Percentiles rank a stretch among this genome's conserved stretches.
phyloP scores from a whole-genome alignment of 2,329 filamentous ascomycete genomes.

The Claviceps sp. region DNA sequence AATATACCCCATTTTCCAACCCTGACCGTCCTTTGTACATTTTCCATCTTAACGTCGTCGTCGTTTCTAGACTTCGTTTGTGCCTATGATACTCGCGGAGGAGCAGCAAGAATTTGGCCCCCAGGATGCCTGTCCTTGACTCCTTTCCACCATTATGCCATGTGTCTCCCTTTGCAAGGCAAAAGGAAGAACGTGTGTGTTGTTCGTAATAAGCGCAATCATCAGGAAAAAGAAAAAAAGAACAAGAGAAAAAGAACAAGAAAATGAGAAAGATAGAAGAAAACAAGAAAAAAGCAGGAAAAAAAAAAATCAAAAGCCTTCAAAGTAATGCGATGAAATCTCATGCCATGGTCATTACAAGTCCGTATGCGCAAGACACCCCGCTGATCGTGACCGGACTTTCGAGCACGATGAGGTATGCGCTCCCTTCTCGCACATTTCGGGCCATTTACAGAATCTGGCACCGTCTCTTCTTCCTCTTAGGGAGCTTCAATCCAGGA shows the following conservation, averaged over 20 bases:
- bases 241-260: slow-evolving; percentile 3
- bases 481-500: slow-evolving; percentile 35
- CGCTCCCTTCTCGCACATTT: neutral
- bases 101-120: neutral
- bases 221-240: slow-evolving; percentile 17
- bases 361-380: slow-evolving; percentile 13
- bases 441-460: slow-evolving; percentile 49
- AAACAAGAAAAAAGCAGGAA: slow-evolving; percentile 6
- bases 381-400: neutral
- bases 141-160: slow-evolving; percentile 3
- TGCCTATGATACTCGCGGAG: slow-evolving; percentile 6
- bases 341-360: slow-evolving; percentile 24
- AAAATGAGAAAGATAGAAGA: slow-evolving; percentile 9
- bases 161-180: slow-evolving; percentile 1
- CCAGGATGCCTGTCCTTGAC: slow-evolving; percentile 5
- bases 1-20: slow-evolving; percentile 3
- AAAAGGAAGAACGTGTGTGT: slow-evolving; percentile 1
- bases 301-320: slow-evolving; percentile 19
- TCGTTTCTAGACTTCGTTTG: slow-evolving; percentile 6
- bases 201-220: slow-evolving; percentile 17
- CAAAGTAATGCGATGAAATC: slow-evolving; percentile 9
- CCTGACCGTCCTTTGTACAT: neutral
- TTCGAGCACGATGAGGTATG: neutral
- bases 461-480: slow-evolving; percentile 78
- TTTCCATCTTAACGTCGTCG: neutral